Evolutionary conservation across 2,329 filamentous ascomycete genomes (phyloP).

Genomic region (Phyllosticta paracitricarpa): DNA sequence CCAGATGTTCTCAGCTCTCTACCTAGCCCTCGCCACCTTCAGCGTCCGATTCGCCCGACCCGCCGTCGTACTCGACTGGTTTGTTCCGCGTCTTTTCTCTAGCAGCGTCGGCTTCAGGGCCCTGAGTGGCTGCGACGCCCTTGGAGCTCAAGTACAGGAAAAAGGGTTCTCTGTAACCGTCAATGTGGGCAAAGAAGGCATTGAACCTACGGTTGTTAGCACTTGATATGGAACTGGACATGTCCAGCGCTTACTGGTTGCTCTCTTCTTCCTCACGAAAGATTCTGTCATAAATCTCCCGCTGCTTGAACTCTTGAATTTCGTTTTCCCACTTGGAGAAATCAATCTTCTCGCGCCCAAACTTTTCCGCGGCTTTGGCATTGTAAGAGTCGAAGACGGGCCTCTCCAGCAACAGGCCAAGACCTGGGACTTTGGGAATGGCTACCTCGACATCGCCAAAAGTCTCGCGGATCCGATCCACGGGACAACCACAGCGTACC

Average conservation of each 20-base stretch:
- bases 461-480: slow-evolving; percentile 60
- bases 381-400: slow-evolving; percentile 92
- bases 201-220: slow-evolving; percentile 29
- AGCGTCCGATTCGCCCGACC: slow-evolving; percentile 1
- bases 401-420: slow-evolving; percentile 79
- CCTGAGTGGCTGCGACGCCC: slow-evolving; percentile 33
- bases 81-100: slow-evolving; percentile 1
- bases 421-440: slow-evolving; percentile 85
- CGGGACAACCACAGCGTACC: slow-evolving; percentile 71
- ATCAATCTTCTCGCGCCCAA: slow-evolving; percentile 59
- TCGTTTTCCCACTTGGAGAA: slow-evolving; percentile 69
- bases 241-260: slow-evolving; percentile 59
- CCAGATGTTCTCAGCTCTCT: not conserved
- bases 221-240: not conserved
- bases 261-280: slow-evolving; percentile 82
- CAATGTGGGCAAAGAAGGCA: slow-evolving; percentile 41
- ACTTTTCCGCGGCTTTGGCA: slow-evolving; percentile 52
- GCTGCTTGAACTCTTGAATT: slow-evolving; percentile 81
- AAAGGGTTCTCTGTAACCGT: slow-evolving; percentile 39
- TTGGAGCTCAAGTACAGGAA: slow-evolving; percentile 43
- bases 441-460: slow-evolving; percentile 64
- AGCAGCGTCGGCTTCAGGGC: slow-evolving; percentile 1
- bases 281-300: slow-evolving; percentile 84
- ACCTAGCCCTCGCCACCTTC: slow-evolving; percentile 5
- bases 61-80: slow-evolving; percentile 1